Conservation (phyloP, 73 alveolate genomes). For the Paramecium caudatum region DNA sequence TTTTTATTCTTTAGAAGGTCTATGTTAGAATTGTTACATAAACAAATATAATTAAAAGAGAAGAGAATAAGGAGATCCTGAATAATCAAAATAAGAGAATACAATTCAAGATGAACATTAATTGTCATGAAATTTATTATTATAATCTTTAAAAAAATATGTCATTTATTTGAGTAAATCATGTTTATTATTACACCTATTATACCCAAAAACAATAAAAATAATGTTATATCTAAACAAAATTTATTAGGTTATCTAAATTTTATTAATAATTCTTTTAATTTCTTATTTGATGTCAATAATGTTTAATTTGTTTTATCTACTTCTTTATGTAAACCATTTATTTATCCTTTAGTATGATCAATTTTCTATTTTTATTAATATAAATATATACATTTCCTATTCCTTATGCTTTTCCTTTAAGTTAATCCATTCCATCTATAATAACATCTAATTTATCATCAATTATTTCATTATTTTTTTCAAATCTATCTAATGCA, state of each 20-base stretch:
- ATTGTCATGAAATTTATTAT: conserved; percentile 41
- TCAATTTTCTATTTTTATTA: conserved; percentile 20
- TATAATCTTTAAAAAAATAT: too few relatives aligned
- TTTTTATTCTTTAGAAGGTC: conserved; percentile 47
- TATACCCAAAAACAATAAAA: conserved; percentile 51
- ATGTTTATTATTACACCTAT: background rate
- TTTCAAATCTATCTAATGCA: background rate
- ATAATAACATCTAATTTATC: conserved; percentile 1
- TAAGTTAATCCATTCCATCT: background rate
- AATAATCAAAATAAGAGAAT: background rate
- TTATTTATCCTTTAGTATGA: background rate
- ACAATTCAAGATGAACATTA: background rate
- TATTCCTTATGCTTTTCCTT: background rate
- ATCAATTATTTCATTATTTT: background rate
- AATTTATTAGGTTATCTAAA: conserved; percentile 66
- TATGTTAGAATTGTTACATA: conserved; percentile 75
- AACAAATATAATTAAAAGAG: conserved; percentile 71
- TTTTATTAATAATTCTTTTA: conserved; percentile 15
- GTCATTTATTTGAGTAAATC: too few relatives aligned
- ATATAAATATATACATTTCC: background rate
- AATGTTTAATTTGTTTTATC: conserved; percentile 61
- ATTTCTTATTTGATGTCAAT: conserved; percentile 23
- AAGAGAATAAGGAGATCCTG: conserved; percentile 51
- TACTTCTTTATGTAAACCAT: background rate
- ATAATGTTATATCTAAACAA: conserved; percentile 62